Percentiles rank a stretch among this genome's conserved stretches.
Evolutionary conservation across 106 monocot genomes (phyloP).

Genomic region (Dendrobium nobile): DNA sequence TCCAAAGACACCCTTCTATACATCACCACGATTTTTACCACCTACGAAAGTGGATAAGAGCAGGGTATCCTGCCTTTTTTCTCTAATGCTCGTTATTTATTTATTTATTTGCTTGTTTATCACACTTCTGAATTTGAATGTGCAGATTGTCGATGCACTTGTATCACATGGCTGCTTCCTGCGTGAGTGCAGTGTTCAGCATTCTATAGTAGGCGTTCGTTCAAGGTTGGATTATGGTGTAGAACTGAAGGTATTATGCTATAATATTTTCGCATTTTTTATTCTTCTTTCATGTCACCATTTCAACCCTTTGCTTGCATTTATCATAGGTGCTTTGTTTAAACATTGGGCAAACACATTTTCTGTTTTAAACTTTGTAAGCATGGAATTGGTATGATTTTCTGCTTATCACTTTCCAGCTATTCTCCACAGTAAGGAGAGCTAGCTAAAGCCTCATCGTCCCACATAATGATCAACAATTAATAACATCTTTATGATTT

Average conservation of each 20-base stretch:
- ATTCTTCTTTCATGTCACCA: not conserved
- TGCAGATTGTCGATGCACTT: slow-evolving; percentile 72
- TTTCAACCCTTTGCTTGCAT: not conserved
- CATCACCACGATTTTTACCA: slow-evolving; percentile 78
- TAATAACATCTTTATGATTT: no score
- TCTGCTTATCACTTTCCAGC: no score
- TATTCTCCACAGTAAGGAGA: no score
- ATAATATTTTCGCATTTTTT: no score
- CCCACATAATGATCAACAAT: no score
- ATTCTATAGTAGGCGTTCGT: slow-evolving; percentile 71
- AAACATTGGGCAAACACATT: no score
- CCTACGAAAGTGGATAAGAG: slow-evolving; percentile 83
- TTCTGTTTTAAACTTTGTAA: no score
- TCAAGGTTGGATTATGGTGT: slow-evolving; percentile 73
- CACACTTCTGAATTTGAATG: slow-evolving; percentile 2
- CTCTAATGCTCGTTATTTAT: not conserved
- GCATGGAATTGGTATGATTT: no score
- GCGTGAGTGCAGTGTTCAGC: slow-evolving; percentile 60
- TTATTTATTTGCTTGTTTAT: not conserved
- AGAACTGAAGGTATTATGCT: slow-evolving; percentile 57
- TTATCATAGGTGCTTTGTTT: not conserved
- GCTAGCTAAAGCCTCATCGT: no score
- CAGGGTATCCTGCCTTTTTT: slow-evolving; percentile 32
- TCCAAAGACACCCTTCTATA: slow-evolving; percentile 77
- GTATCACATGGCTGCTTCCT: slow-evolving; percentile 92